Percentiles rank a stretch among this genome's conserved stretches.
phyloP scores from a whole-genome alignment of 345 rosid species.

The thale cress (Arabidopsis thaliana) region DNA sequence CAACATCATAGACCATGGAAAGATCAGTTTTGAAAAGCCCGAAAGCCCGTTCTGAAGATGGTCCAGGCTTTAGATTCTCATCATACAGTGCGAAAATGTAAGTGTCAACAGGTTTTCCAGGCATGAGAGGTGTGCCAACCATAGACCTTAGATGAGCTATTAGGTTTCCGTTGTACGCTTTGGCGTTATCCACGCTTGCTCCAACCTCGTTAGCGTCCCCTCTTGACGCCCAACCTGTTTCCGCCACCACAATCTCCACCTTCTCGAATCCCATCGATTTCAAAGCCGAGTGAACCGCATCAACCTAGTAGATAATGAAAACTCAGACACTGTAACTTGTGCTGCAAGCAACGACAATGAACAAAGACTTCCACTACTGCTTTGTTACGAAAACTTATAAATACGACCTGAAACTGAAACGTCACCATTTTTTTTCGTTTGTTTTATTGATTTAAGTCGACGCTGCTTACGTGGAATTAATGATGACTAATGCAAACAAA shows the following conservation, averaged over 20 bases:
- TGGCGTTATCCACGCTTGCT: slow-evolving; percentile 79
- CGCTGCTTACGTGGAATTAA: slow-evolving; percentile 21
- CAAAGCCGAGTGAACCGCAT: slow-evolving; percentile 84
- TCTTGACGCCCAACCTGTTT: slow-evolving; percentile 89
- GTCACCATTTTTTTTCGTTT: background rate
- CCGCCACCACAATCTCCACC: slow-evolving; percentile 81
- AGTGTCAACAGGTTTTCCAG: slow-evolving; percentile 88
- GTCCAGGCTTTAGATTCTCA: slow-evolving; percentile 83
- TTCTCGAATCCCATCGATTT: slow-evolving; percentile 76
- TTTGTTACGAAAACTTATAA: background rate
- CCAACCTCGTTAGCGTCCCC: slow-evolving; percentile 88
- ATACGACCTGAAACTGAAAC: background rate
- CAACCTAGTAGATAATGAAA: slow-evolving; percentile 57
- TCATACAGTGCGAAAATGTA: slow-evolving; percentile 91
- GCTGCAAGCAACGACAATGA: slow-evolving; percentile 17
- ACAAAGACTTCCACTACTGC: slow-evolving; percentile 3
- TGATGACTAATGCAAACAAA: slow-evolving; percentile 29
- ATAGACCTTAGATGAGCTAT: slow-evolving; percentile 75
- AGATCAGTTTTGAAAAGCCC: slow-evolving; percentile 84
- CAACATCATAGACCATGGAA: slow-evolving; percentile 68
- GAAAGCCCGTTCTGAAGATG: slow-evolving; percentile 76
- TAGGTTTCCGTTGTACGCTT: slow-evolving; percentile 88
- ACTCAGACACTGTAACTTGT: slow-evolving; percentile 30
- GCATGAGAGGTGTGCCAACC: slow-evolving; percentile 94
- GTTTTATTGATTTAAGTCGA: slow-evolving; percentile 14